Evolutionary conservation across 75 land plant species (phyloP).

Genomic region (Azolla pinnata): DNA sequence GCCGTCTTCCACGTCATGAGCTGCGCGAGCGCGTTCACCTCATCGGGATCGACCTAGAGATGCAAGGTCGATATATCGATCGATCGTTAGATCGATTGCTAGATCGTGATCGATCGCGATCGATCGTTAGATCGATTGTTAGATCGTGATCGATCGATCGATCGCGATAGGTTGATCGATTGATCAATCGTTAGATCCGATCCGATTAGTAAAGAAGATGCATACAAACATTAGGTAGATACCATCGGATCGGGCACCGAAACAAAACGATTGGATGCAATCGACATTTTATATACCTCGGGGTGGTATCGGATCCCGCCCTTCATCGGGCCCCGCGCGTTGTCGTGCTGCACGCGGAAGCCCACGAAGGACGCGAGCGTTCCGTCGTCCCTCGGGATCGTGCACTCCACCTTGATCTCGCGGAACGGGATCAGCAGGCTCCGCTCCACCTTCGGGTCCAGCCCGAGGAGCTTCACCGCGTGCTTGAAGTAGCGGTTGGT

Average conservation of each 20-base stretch:
- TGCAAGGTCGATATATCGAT: no score
- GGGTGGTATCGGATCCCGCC: constrained; percentile 35
- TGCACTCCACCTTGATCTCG: constrained; percentile 68
- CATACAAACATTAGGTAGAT: no score
- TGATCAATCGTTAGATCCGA: no score
- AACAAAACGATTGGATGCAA: no score
- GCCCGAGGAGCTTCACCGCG: constrained; percentile 54
- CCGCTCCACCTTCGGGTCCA: constrained; percentile 72
- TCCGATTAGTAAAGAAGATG: no score
- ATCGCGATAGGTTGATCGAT: no score
- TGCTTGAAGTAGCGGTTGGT: constrained; percentile 77
- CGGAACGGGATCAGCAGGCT: constrained; percentile 80
- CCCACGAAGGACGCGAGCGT: constrained; percentile 24
- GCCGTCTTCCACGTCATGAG: constrained; percentile 98
- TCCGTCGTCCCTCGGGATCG: constrained; percentile 35
- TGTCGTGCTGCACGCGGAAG: constrained; percentile 35
- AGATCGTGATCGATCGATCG: no score
- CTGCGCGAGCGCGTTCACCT: constrained; percentile 92
- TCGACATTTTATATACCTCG: constrained; percentile 22
- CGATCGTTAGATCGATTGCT: no score
- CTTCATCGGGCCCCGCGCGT: constrained; percentile 35
- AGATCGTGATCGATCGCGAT: no score
- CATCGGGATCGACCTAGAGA: constrained; percentile 96
- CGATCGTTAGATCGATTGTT: no score
- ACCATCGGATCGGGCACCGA: no score